Evolutionary conservation across 371 early-diverging fungal species (phyloP).

Genomic region (Mucor sp.): DNA sequence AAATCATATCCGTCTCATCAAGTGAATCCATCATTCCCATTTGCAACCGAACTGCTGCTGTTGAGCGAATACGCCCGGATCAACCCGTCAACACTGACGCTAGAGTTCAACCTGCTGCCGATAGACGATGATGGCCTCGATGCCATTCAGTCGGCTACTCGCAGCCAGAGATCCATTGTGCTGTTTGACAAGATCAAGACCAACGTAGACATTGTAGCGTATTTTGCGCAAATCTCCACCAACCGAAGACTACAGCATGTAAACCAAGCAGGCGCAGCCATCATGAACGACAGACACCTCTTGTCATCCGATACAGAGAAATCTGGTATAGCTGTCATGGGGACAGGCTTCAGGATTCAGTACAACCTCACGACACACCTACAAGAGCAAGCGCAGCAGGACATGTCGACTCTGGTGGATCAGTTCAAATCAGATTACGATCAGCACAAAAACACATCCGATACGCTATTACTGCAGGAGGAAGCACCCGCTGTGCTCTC

Average conservation of each 20-base stretch:
- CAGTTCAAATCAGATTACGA: constrained; percentile 13
- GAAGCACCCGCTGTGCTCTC: constrained; percentile 10
- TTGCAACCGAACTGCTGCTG: constrained; percentile 18
- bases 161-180: constrained; percentile 12
- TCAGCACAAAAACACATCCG: neutral
- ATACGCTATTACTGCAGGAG: neutral
- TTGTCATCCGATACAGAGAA: neutral
- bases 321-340: constrained; percentile 7
- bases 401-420: constrained; percentile 3
- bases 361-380: constrained; percentile 2
- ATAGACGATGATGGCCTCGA: constrained; percentile 23
- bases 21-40: constrained; percentile 6
- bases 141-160: neutral
- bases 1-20: constrained; percentile 14
- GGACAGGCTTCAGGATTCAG: constrained; percentile 9
- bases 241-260: constrained; percentile 18
- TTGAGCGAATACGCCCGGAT: constrained; percentile 19
- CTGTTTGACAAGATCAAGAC: constrained; percentile 16
- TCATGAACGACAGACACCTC: constrained; percentile 15
- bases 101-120: constrained; percentile 23
- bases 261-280: constrained; percentile 26
- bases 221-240: constrained; percentile 23
- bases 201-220: constrained; percentile 27
- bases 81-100: constrained; percentile 16
- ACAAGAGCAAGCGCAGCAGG: neutral